phyloP scores from a whole-genome alignment of 257 asterid species.

The Catharanthus roseus region DNA sequence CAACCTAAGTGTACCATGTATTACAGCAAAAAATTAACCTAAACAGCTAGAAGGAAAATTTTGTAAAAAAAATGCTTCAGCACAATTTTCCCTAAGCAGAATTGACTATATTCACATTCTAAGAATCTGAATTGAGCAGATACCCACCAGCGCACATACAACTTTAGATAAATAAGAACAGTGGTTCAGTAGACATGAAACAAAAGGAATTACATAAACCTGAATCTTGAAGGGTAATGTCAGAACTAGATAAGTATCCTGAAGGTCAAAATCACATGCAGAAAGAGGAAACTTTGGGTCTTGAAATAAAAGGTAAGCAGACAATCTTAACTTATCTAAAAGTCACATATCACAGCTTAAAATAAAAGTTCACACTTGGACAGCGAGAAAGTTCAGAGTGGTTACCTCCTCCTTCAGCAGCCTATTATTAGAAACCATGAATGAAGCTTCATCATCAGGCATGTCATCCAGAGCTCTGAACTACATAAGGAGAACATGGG shows the following conservation, averaged over 20 bases:
- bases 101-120: not conserved
- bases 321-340: not conserved
- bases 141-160: not conserved
- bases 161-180: not conserved
- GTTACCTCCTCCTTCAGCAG: slow-evolving; percentile 30
- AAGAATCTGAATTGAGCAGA: not conserved
- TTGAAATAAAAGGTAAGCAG: not conserved
- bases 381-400: slow-evolving; percentile 18
- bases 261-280: slow-evolving; percentile 9
- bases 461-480: slow-evolving; percentile 16
- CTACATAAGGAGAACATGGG: not conserved
- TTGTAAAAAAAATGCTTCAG: not conserved
- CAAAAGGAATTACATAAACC: not conserved
- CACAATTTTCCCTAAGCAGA: not conserved
- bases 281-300: not conserved
- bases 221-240: not conserved
- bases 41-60: not conserved
- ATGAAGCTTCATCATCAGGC: slow-evolving; percentile 16
- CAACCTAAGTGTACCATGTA: not conserved
- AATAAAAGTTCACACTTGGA: slow-evolving; percentile 6
- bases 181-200: not conserved
- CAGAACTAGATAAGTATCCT: not conserved
- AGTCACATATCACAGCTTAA: slow-evolving; percentile 4
- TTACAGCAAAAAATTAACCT: not conserved
- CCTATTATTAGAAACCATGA: slow-evolving; percentile 16